Conservation (phyloP, 208 protist species). For the Acanthamoeba royreba region DNA sequence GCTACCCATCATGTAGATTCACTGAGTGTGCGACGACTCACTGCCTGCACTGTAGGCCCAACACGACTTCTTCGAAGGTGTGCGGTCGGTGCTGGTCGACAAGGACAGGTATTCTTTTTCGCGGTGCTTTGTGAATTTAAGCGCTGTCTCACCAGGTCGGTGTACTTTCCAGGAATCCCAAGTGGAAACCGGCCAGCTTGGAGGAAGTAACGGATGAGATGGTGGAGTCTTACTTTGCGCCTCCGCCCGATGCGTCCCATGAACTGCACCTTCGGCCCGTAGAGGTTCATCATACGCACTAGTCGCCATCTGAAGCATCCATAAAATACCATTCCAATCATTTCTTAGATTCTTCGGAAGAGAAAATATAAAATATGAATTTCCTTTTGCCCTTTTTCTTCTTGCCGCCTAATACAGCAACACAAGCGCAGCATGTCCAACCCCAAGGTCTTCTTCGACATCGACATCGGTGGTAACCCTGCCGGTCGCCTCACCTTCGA, state of each 20-base stretch:
- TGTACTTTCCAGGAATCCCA: background rate
- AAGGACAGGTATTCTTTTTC: conserved; percentile 47
- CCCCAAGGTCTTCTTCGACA: too few relatives aligned
- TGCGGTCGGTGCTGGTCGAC: conserved; percentile 66
- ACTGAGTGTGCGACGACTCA: background rate
- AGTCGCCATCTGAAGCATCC: too few relatives aligned
- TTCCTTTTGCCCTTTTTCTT: too few relatives aligned
- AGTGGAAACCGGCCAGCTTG: background rate
- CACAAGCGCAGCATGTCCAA: too few relatives aligned
- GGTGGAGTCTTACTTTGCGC: background rate
- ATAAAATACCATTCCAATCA: too few relatives aligned
- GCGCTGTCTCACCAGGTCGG: background rate
- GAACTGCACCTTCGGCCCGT: background rate
- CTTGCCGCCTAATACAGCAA: too few relatives aligned
- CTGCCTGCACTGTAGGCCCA: background rate
- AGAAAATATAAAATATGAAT: too few relatives aligned
- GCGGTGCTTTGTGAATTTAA: background rate
- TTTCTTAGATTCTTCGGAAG: too few relatives aligned
- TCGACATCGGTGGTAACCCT: too few relatives aligned
- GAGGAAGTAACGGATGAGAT: background rate
- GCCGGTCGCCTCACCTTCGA: conserved; percentile 91
- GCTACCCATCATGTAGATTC: background rate
- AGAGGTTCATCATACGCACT: background rate
- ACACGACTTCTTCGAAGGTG: conserved; percentile 64
- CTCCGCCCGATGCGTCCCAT: background rate